Evolutionary conservation across 257 asterid genomes (phyloP).

Genomic region (Thymus quinquecostatus): DNA sequence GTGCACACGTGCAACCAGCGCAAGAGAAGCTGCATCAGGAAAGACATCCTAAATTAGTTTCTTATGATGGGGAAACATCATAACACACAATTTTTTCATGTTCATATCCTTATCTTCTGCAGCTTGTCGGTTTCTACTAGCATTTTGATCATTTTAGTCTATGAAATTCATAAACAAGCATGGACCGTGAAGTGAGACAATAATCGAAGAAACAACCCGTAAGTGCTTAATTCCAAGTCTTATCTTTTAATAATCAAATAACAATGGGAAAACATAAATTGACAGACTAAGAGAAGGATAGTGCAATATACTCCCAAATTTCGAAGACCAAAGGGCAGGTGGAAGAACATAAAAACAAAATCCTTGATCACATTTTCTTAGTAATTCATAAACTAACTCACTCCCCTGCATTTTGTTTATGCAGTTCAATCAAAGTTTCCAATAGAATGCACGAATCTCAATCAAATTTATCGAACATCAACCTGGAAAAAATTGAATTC

Average conservation of each 20-base stretch:
- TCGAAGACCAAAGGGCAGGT: background rate
- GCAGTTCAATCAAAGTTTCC: background rate
- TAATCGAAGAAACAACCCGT: background rate
- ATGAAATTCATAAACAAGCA: conserved; percentile 14
- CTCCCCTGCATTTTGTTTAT: background rate
- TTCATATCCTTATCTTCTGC: background rate
- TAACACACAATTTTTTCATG: background rate
- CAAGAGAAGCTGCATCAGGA: conserved; percentile 37
- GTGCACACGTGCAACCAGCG: conserved; percentile 24
- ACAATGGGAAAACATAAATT: background rate
- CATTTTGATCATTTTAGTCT: background rate
- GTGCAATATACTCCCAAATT: too few species aligned
- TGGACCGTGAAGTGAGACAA: background rate
- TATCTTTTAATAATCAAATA: background rate
- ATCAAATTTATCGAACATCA: background rate
- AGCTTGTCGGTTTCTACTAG: conserved; percentile 12
- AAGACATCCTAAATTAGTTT: conserved; percentile 27
- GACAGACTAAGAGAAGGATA: background rate
- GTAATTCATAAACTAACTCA: background rate
- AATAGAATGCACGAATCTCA: background rate
- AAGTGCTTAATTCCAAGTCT: background rate
- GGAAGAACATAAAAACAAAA: background rate
- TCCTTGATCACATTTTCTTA: background rate
- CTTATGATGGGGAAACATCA: conserved; percentile 7
- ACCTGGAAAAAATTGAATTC: background rate